A percentile compares a stretch with the other conserved stretches of the same genome.
Conservation (phyloP, 176 grass and related monocot genomes). For the Phragmites australis region DNA sequence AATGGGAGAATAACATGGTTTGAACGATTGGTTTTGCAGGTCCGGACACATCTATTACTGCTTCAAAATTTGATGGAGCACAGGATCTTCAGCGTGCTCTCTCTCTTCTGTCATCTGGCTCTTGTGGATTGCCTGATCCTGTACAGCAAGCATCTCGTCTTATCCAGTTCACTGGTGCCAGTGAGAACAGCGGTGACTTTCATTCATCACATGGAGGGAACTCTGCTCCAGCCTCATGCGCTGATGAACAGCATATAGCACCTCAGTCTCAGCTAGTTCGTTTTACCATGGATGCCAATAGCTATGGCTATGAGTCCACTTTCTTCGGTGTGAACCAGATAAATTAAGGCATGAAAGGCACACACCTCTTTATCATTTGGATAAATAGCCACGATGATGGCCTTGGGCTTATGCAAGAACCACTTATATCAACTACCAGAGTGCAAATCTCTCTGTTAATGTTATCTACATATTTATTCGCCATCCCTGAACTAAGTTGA, state of each 20-base stretch:
- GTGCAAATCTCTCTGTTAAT: slow-evolving; percentile 30
- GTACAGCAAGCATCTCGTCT: slow-evolving; percentile 49
- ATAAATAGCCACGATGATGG: slow-evolving; percentile 24
- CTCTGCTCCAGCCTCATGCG: slow-evolving; percentile 32
- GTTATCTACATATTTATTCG: slow-evolving; percentile 25
- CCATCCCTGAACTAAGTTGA: slow-evolving; percentile 22
- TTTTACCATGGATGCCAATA: slow-evolving; percentile 43
- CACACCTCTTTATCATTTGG: background rate
- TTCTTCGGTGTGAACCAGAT: slow-evolving; percentile 48
- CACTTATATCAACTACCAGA: slow-evolving; percentile 19
- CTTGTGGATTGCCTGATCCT: slow-evolving; percentile 54
- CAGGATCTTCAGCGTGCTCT: slow-evolving; percentile 91
- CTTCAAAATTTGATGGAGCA: slow-evolving; percentile 91
- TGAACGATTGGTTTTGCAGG: slow-evolving; percentile 41
- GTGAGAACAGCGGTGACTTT: slow-evolving; percentile 37
- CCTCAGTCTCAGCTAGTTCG: slow-evolving; percentile 37
- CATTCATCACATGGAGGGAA: slow-evolving; percentile 41
- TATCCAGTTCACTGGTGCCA: slow-evolving; percentile 44
- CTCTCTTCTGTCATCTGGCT: slow-evolving; percentile 98
- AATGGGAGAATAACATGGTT: slow-evolving; percentile 22
- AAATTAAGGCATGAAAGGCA: slow-evolving; percentile 17
- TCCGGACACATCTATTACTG: slow-evolving; percentile 45
- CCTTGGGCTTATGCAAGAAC: slow-evolving; percentile 20
- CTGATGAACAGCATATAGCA: slow-evolving; percentile 34
- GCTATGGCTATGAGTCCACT: slow-evolving; percentile 38